These are phyloP conservation scores for Wallacemonas sp. DNA, from an alignment of 208 protist species.

Conservation along the genomic window DNA sequence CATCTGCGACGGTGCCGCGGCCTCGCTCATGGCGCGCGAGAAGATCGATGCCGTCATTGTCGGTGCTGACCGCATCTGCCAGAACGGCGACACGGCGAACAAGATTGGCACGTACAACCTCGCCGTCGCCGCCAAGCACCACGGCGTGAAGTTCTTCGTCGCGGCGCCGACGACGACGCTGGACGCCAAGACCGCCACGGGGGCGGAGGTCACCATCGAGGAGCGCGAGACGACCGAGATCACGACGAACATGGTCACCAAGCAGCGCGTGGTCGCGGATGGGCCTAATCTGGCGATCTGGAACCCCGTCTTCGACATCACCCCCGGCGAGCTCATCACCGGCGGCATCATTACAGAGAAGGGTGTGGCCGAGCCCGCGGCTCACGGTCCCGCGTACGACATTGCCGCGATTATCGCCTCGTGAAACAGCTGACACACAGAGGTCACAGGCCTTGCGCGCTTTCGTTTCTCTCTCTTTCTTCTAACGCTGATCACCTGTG, in stretches of 20 bases:
- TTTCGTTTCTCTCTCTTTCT: not conserved
- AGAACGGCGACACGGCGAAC: conserved; percentile 96
- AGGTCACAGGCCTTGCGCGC: too few species aligned
- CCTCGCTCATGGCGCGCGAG: conserved; percentile 58
- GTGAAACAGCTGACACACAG: conserved; percentile 5
- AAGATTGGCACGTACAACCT: conserved; percentile 97
- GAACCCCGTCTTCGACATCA: conserved; percentile 98
- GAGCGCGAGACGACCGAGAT: conserved; percentile 92
- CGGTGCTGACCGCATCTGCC: conserved; percentile 93
- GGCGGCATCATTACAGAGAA: conserved; percentile 94
- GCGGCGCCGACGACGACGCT: conserved; percentile 92
- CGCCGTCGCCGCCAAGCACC: conserved; percentile 87
- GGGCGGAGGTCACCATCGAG: conserved; percentile 91
- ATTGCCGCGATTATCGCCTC: conserved; percentile 37
- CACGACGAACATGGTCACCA: conserved; percentile 79
- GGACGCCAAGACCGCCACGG: conserved; percentile 80
- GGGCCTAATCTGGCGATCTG: conserved; percentile 87
- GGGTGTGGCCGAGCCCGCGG: conserved; percentile 72
- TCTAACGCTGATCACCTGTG: not conserved
- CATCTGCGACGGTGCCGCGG: conserved; percentile 91
- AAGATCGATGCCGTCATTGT: conserved; percentile 91
- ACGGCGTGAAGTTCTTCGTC: conserved; percentile 93
- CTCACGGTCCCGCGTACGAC: conserved; percentile 51
- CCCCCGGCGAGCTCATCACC: conserved; percentile 92
- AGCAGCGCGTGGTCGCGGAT: conserved; percentile 83